phyloP scores from a whole-genome alignment of 2,329 filamentous ascomycete species.

The Xylariaceae sp. region DNA sequence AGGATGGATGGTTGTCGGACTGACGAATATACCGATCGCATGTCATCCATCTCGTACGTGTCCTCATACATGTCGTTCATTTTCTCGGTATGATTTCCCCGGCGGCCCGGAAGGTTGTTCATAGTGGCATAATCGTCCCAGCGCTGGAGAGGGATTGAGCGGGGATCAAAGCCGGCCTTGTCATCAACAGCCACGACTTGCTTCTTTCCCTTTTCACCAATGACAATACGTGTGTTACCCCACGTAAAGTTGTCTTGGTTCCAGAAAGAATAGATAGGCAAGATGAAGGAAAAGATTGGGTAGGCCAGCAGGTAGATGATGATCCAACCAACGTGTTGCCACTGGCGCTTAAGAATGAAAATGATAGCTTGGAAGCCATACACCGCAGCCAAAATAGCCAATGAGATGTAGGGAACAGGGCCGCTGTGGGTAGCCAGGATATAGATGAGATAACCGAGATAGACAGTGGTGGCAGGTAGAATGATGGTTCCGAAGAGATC shows the following conservation, averaged over 20 bases:
- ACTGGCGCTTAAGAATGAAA: constrained; percentile 94
- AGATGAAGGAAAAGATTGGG: constrained; percentile 85
- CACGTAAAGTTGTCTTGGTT: constrained; percentile 98
- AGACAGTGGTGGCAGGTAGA: constrained; percentile 81
- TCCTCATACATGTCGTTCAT: constrained; percentile 63
- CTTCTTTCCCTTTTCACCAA: constrained; percentile 89
- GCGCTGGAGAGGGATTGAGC: constrained; percentile 86
- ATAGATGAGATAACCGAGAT: constrained; percentile 86
- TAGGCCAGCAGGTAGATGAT: constrained; percentile 96
- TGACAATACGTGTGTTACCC: constrained; percentile 97
- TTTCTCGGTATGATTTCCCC: constrained; percentile 68
- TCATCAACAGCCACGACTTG: constrained; percentile 83
- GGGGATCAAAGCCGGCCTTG: constrained; percentile 79
- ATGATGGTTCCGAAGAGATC: constrained; percentile 92
- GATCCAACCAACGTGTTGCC: constrained; percentile 99
- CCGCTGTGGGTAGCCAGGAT: constrained; percentile 63
- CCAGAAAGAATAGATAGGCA: constrained; percentile 98
- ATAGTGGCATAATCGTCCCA: constrained; percentile 93
- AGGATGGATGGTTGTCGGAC: constrained; percentile 84
- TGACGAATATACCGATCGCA: constrained; percentile 93
- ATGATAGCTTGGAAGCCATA: constrained; percentile 96
- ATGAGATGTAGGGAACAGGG: constrained; percentile 79
- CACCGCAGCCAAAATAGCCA: constrained; percentile 83
- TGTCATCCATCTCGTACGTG: constrained; percentile 95
- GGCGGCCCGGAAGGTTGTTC: constrained; percentile 88